phyloP scores from a whole-genome alignment of 2,329 filamentous ascomycete genomes.

The Pseudocercospora pini-densiflorae region DNA sequence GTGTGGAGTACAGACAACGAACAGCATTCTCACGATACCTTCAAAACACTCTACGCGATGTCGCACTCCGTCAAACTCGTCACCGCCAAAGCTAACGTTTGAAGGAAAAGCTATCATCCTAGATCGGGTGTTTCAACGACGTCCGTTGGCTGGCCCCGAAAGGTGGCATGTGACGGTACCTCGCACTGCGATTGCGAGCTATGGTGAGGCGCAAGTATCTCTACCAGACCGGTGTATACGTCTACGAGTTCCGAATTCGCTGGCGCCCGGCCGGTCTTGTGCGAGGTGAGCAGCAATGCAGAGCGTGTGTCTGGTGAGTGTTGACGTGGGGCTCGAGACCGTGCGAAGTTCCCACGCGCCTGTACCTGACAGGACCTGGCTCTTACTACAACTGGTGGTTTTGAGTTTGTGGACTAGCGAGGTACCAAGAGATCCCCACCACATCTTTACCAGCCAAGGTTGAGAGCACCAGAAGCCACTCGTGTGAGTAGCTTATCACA shows the following conservation, averaged over 20 bases:
- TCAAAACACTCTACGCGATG: conserved; percentile 18
- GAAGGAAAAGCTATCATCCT: conserved; percentile 27
- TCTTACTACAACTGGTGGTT: conserved; percentile 3
- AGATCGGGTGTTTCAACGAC: conserved; percentile 22
- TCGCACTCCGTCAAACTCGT: conserved; percentile 19
- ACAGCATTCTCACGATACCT: conserved; percentile 13
- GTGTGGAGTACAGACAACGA: conserved; percentile 27
- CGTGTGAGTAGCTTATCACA: conserved; percentile 10
- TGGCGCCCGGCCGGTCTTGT: conserved; percentile 1
- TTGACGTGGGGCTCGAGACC: conserved; percentile 1
- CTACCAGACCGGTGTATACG: background rate
- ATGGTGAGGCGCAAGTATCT: conserved; percentile 2
- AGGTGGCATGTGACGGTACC: conserved; percentile 23
- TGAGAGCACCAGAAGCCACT: conserved; percentile 4
- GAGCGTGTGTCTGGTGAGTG: background rate
- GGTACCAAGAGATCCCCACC: conserved; percentile 26
- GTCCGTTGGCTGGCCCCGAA: conserved; percentile 15
- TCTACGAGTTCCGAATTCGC: background rate
- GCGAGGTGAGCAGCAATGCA: conserved; percentile 10
- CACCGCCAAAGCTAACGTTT: conserved; percentile 25
- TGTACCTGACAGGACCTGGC: conserved; percentile 27
- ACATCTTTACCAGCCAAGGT: conserved; percentile 11
- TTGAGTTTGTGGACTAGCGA: conserved; percentile 21
- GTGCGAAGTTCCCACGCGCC: conserved; percentile 18
- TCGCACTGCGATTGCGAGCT: conserved; percentile 12